A percentile compares a stretch with the other conserved stretches of the same genome.
Conservation (phyloP, 495 filamentous ascomycete species). For the Chaetomium fimeti region DNA sequence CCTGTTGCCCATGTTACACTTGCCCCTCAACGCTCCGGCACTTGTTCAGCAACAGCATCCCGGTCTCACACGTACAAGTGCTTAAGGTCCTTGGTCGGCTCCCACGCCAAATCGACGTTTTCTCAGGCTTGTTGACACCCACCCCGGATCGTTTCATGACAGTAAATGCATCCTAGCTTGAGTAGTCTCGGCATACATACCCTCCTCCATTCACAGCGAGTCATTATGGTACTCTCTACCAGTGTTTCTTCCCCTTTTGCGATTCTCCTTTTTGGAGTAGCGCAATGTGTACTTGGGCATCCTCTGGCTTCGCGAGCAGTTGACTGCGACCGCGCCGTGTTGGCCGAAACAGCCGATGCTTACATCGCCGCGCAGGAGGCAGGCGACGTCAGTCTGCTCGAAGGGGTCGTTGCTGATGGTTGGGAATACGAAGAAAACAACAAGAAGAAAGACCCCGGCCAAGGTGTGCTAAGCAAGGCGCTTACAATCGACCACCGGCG, state of each 20-base stretch:
- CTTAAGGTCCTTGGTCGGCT: background rate
- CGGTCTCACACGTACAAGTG: background rate
- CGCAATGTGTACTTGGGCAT: background rate
- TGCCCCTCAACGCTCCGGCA: background rate
- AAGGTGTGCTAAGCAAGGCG: conserved; percentile 33
- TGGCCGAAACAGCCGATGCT: conserved; percentile 43
- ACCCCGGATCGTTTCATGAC: too few species aligned
- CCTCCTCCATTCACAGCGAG: too few species aligned
- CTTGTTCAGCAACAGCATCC: background rate
- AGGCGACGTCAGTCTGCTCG: conserved; percentile 30
- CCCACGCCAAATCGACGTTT: background rate
- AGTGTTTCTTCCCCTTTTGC: too few species aligned
- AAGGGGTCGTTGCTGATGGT: conserved; percentile 17
- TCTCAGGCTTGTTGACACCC: too few species aligned
- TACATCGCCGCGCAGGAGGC: conserved; percentile 45
- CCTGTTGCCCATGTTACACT: background rate
- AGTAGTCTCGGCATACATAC: too few species aligned
- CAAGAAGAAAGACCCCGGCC: conserved; percentile 31
- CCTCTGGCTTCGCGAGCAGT: background rate
- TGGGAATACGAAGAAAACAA: conserved; percentile 35
- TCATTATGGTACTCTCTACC: background rate
- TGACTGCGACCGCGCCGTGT: conserved; percentile 24
- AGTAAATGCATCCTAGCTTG: too few species aligned
- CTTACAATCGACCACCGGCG: conserved; percentile 36
- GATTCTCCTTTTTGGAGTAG: background rate